Base-by-base conservation (phyloP, 768 basidiomycete genomes). In the Mycena vulgaris region DNA sequence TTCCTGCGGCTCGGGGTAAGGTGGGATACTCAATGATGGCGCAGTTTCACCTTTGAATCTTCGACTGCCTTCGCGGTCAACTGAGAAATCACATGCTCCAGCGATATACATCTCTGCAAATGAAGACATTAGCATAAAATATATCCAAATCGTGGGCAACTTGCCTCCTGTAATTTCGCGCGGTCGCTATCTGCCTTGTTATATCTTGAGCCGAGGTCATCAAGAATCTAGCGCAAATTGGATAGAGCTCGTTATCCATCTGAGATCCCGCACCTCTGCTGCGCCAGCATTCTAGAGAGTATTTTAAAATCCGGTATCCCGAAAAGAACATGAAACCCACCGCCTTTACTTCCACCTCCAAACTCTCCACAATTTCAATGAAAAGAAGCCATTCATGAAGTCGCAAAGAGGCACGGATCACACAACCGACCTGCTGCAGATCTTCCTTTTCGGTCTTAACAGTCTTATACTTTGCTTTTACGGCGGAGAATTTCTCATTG, bases 341-440 rank as follows among this genome's bases (percentile, higher is more conserved):
- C 23, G 19, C 48, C 31, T 51, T n/a, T 1, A 23, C 33, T 0
- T 68, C 33, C 6, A 45, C 52, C 28, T 61, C 40, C 14, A 47
- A n/a, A 11, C 13, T 23, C 40, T 68, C 66, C 3, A 61, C 66
- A 16, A 68, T 0, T 1, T 47, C 60, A 13, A 61, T 61, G 52
- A 21, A 1, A 23, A 17, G 60, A 7, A n/a, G n/a, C n/a, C n/a
- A n/a, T 37, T 33, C 19, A 45, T 48, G 25, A 27, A 17, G 27
- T 16, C 39, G 14, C 39, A n/a, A 10, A n/a, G 13, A n/a, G 21
- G 2, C 37, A n/a, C n/a, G n/a, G n/a, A n/a, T 16, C 37, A 40
- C 16, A 28, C 37, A 16, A n/a, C 56, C 1, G 19, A 68, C 66
- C 66, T 68, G 23, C 45, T 48, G n/a, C 11, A 68, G 17, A 3